phyloP scores from a whole-genome alignment of 2,329 filamentous ascomycete genomes.

The Acrocalymma vagum region DNA sequence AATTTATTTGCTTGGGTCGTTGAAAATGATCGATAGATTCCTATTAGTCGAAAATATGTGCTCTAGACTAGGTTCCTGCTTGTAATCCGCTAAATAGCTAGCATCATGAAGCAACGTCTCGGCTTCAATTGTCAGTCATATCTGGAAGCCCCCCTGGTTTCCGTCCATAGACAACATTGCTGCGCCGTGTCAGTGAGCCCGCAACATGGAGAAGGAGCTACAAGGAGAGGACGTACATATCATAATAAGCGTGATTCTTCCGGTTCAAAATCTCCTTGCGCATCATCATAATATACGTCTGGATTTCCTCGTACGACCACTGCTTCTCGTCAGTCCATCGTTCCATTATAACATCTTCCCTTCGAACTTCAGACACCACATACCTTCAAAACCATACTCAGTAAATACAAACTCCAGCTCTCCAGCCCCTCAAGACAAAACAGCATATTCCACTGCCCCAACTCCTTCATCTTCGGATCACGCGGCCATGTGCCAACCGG shows the following conservation, averaged over 20 bases:
- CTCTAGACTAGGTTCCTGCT: too few species aligned
- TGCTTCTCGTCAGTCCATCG: constrained; percentile 53
- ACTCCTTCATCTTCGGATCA: constrained; percentile 40
- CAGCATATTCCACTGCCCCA: constrained; percentile 41
- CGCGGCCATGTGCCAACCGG: constrained; percentile 38
- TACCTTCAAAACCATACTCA: constrained; percentile 39
- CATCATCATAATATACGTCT: too few species aligned
- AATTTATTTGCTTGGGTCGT: too few species aligned
- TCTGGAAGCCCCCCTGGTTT: constrained; percentile 3
- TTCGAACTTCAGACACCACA: too few species aligned
- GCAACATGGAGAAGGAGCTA: neutral
- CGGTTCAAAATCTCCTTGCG: constrained; percentile 43
- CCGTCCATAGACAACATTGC: constrained; percentile 6
- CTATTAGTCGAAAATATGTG: too few species aligned
- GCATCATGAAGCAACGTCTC: constrained; percentile 4
- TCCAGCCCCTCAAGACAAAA: constrained; percentile 37
- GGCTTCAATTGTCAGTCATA: constrained; percentile 4
- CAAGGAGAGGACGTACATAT: too few species aligned
- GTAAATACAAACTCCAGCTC: constrained; percentile 37
- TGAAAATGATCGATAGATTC: too few species aligned
- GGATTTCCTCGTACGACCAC: too few species aligned
- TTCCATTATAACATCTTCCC: too few species aligned
- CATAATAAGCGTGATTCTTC: too few species aligned
- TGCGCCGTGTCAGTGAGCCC: constrained; percentile 1
- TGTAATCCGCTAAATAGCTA: constrained; percentile 1